Percentiles rank a stretch among this genome's conserved stretches.
Conservation (phyloP, 1,284 basidiomycete species). For the Mycena sp. region DNA sequence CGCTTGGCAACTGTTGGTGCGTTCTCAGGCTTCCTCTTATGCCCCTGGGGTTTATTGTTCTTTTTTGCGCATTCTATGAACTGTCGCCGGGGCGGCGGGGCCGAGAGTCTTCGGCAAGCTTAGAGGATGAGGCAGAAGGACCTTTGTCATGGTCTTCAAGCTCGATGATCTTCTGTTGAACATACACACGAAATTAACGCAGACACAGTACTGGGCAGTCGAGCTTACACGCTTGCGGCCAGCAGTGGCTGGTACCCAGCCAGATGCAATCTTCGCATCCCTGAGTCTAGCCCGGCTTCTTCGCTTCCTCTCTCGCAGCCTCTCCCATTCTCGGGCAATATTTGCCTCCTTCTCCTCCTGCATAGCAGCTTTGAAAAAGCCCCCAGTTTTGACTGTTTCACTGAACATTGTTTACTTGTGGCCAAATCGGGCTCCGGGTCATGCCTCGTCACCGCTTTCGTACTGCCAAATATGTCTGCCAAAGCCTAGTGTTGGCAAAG, state of each 20-base stretch:
- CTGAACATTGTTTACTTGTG: background rate
- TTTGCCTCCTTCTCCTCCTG: conserved; percentile 17
- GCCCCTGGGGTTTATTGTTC: conserved; percentile 23
- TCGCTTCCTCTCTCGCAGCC: background rate
- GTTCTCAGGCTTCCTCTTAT: too few species aligned
- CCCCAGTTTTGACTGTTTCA: conserved; percentile 11
- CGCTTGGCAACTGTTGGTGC: background rate
- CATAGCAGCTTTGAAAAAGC: conserved; percentile 14
- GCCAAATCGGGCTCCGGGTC: too few species aligned
- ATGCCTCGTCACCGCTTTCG: too few species aligned
- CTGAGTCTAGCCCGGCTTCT: background rate
- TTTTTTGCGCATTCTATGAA: conserved; percentile 25
- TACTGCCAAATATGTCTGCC: too few species aligned
- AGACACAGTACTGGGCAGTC: too few species aligned
- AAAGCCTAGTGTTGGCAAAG: too few species aligned
- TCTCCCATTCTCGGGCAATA: background rate
- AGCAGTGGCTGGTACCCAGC: conserved; percentile 13
- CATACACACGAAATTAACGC: background rate
- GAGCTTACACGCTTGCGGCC: conserved; percentile 22
- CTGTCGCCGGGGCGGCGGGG: conserved; percentile 23
- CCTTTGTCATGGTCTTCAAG: conserved; percentile 7
- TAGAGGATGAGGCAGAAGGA: background rate
- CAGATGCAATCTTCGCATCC: conserved; percentile 13
- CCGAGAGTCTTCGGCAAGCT: conserved; percentile 28
- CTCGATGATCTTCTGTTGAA: conserved; percentile 1